Base-by-base conservation (phyloP, 1,139 yeast genomes). In the Lodderomyces beijingensis region DNA sequence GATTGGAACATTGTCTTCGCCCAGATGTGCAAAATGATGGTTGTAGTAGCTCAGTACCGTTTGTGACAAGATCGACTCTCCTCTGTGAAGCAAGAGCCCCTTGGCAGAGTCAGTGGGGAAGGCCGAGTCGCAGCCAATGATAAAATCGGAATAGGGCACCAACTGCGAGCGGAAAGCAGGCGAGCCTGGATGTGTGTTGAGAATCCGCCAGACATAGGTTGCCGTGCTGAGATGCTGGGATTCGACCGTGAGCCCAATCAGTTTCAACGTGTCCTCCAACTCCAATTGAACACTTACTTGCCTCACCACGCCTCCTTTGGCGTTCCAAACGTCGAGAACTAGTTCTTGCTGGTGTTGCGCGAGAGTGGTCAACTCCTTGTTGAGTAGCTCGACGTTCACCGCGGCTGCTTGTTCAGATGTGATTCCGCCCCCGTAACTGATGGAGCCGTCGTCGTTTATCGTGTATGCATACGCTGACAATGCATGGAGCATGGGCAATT, bases 141-240 rank as follows among this genome's bases (percentile, higher is more conserved):
- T 82, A 51, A 85, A 91, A 54, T 91, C 98, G 1, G 91, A 78
- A 47, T 81, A 81, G 1, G 96, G 89, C 25, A 86, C 69, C 27
- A 91, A 70, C 17, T 93, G 95, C 0, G 95, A 88, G 32, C 62
- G 62, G 45, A 82, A 85, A 0, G 96, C 96, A 0, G 97, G 96
- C 0, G 95, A 84, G 35, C 77, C 75, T 12, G 73, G 77, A 33
- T 83, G 79, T 9, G 91, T 80, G 38, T 75, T 74, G 37, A 91
- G 59, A 27, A 91, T 79, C 47, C 91, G 91, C 85, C 96, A 91
- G 11, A 88, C 95, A 53, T 75, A 84, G 2, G 93, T 83, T 0
- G 95, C 77, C 0, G 87, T 75, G 28, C 71, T 66, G 30, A 88
- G 52, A 28, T 94, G 89, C 2, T 87, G 79, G 61, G 94, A 77